Conservation (phyloP, 768 basidiomycete genomes). For the Candolleomyces aberdarensis region DNA sequence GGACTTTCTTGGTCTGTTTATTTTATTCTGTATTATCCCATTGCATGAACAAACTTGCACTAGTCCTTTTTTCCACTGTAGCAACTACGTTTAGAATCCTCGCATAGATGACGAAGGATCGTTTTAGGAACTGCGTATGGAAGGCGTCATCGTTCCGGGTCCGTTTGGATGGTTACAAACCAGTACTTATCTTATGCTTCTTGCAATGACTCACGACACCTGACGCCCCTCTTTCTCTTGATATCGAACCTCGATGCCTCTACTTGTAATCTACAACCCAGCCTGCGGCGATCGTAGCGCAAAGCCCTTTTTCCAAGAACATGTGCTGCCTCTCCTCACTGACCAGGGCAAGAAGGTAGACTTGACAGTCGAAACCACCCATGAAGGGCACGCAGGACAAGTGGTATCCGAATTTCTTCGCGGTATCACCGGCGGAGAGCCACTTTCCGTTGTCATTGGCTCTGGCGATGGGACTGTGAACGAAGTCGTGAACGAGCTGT, state of each 20-base stretch:
- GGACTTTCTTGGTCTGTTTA: no score
- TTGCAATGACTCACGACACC: no score
- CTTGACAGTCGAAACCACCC: slow-evolving; percentile 49
- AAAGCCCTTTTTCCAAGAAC: slow-evolving; percentile 48
- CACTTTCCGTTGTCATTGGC: slow-evolving; percentile 52
- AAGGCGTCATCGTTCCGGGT: no score
- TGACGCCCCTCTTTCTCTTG: background rate
- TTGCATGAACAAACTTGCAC: no score
- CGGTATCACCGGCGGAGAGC: slow-evolving; percentile 21
- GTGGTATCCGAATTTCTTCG: slow-evolving; percentile 39
- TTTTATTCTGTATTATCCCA: no score
- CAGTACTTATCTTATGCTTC: no score
- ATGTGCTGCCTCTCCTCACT: slow-evolving; percentile 63
- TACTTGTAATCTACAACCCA: slow-evolving; percentile 76
- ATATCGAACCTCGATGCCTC: slow-evolving; percentile 30
- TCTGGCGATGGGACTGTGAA: slow-evolving; percentile 94
- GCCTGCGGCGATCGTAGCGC: slow-evolving; percentile 62
- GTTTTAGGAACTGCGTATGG: no score
- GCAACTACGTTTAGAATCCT: no score
- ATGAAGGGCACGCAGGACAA: slow-evolving; percentile 52
- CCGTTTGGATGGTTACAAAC: no score
- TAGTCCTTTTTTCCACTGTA: no score
- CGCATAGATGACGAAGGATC: no score
- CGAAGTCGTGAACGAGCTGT: slow-evolving; percentile 73
- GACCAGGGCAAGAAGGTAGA: slow-evolving; percentile 26